phyloP scores from a whole-genome alignment of 768 basidiomycete species.

The Leccinum variicolor region DNA sequence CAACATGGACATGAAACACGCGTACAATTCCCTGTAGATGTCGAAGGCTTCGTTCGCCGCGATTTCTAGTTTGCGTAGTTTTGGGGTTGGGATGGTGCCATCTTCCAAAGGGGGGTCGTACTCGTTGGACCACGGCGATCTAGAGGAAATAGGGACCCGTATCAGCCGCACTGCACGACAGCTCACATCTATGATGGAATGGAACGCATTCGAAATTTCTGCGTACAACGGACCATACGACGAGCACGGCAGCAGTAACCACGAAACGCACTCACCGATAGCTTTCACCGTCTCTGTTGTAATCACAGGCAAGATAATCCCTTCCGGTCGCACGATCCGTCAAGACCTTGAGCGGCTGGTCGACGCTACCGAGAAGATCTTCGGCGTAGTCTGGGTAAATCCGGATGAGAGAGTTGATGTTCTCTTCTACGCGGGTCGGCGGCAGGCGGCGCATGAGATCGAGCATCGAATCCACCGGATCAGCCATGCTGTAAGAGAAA shows the following conservation, averaged over 20 bases:
- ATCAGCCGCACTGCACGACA: conserved; percentile 11
- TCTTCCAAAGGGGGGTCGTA: conserved; percentile 90
- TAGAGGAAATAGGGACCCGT: conserved; percentile 29
- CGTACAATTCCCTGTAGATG: conserved; percentile 92
- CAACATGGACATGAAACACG: conserved; percentile 19
- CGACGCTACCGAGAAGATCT: conserved; percentile 91
- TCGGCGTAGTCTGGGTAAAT: conserved; percentile 94
- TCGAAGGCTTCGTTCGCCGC: conserved; percentile 96
- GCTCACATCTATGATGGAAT: not conserved
- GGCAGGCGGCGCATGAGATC: conserved; percentile 97
- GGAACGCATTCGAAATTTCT: not conserved
- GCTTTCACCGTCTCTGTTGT: conserved; percentile 89
- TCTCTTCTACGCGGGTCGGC: conserved; percentile 83
- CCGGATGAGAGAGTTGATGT: conserved; percentile 73
- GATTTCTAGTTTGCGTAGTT: conserved; percentile 88
- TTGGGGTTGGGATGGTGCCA: conserved; percentile 80
- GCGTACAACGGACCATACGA: not conserved
- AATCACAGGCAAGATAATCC: conserved; percentile 93
- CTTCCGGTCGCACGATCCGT: conserved; percentile 77
- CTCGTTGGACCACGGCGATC: conserved; percentile 98
- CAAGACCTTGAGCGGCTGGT: conserved; percentile 85
- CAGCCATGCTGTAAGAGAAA: conserved; percentile 49
- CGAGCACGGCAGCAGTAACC: not conserved
- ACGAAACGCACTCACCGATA: conserved; percentile 50
- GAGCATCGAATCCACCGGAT: conserved; percentile 88